phyloP scores from a whole-genome alignment of 2,329 filamentous ascomycete genomes.

The Neodidymelliopsis sp. region DNA sequence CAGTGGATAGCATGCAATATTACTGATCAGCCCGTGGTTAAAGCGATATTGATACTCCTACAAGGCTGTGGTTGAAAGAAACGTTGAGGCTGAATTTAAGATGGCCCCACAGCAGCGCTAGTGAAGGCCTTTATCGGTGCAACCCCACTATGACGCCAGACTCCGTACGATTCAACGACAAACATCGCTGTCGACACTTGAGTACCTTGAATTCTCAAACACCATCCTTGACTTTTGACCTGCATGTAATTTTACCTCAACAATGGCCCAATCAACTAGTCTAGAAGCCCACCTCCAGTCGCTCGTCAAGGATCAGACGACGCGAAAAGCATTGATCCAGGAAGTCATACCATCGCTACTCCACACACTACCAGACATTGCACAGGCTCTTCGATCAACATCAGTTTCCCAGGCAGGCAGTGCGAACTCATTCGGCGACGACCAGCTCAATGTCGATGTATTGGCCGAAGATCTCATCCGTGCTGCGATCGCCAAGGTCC shows the following conservation, averaged over 20 bases:
- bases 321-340: conserved; percentile 8
- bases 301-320: conserved; percentile 4
- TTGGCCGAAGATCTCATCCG: conserved; percentile 65
- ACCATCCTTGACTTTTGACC: background rate
- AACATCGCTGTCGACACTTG: background rate
- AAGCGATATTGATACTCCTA: too few species aligned
- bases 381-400: conserved; percentile 22
- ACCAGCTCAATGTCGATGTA: conserved; percentile 66
- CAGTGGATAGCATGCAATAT: too few species aligned
- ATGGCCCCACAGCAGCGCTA: conserved; percentile 3
- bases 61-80: too few species aligned
- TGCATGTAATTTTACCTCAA: background rate
- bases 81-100: conserved; percentile 13
- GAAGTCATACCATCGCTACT: conserved; percentile 29
- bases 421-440: conserved; percentile 63
- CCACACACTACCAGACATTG: conserved; percentile 24
- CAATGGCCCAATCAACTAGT: conserved; percentile 6
- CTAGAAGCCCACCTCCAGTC: conserved; percentile 4
- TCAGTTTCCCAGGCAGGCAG: conserved; percentile 36
- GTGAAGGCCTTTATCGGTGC: conserved; percentile 13
- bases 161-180: background rate
- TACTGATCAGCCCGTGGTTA: too few species aligned
- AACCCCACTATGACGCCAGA: conserved; percentile 21
- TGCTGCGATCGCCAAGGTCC: conserved; percentile 61
- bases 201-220: background rate